phyloP scores from a whole-genome alignment of 352 stramenopile species.

The Pilasporangium apinafurcum region DNA sequence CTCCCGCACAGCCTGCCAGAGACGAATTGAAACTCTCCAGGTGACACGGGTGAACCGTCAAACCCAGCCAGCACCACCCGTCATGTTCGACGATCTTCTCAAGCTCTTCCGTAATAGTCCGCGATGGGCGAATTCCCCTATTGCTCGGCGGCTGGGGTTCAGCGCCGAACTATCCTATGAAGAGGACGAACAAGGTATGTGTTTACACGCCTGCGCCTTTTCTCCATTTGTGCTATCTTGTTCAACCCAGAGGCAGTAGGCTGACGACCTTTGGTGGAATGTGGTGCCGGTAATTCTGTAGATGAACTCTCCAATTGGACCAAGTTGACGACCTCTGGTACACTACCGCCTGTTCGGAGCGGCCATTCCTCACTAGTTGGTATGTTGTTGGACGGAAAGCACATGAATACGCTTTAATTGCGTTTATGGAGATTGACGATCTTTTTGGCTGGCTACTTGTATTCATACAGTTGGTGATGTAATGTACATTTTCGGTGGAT shows the following conservation, averaged over 20 bases:
- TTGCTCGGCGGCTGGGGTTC: constrained; percentile 66
- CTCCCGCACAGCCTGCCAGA: constrained; percentile 3
- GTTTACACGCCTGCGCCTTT: neutral
- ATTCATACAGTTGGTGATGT: constrained; percentile 43
- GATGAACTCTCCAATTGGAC: constrained; percentile 67
- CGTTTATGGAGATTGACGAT: neutral
- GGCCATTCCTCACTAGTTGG: constrained; percentile 75
- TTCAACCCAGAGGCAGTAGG: too few species aligned
- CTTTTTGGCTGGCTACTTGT: neutral
- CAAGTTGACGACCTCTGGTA: constrained; percentile 61
- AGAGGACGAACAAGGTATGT: constrained; percentile 43
- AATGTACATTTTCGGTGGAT: constrained; percentile 82
- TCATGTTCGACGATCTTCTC: constrained; percentile 67
- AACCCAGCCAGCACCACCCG: constrained; percentile 2
- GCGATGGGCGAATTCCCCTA: constrained; percentile 69
- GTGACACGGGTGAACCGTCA: too few species aligned
- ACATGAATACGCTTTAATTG: neutral
- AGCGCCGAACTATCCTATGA: constrained; percentile 55
- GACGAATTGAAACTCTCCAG: constrained; percentile 4
- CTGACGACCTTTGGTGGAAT: too few species aligned
- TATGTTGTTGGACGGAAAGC: constrained; percentile 11
- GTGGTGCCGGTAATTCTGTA: constrained; percentile 3
- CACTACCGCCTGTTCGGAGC: constrained; percentile 64
- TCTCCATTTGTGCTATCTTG: neutral
- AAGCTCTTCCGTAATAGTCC: constrained; percentile 81